Conservation (phyloP, 305 asterid species). For the Solanum hybrid region DNA sequence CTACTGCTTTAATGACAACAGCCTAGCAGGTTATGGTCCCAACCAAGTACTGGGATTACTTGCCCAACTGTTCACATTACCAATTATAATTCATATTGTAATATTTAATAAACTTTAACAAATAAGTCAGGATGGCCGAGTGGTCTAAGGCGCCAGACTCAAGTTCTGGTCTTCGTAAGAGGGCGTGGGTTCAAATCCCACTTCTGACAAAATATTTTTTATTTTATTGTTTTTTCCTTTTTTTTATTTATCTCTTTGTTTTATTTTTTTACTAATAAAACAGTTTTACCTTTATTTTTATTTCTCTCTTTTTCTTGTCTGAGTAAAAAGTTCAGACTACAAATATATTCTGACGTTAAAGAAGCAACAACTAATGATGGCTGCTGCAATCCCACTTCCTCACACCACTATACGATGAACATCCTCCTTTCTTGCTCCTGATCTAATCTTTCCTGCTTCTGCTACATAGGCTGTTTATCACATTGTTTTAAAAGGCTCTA, state of each 20-base stretch:
- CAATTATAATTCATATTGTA: neutral
- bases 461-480: neutral
- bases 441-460: neutral
- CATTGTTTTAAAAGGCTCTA: neutral
- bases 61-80: neutral
- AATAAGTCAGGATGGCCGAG: constrained; percentile 36
- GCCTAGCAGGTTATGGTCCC: constrained; percentile 19
- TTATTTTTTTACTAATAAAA: neutral
- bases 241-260: no score
- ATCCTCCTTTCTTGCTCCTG: neutral
- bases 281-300: neutral
- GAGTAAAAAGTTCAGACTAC: neutral
- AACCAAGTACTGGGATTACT: constrained; percentile 14
- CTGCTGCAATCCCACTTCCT: neutral
- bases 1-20: neutral
- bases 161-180: constrained; percentile 9
- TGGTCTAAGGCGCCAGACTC: constrained; percentile 44
- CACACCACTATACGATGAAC: neutral
- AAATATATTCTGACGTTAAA: neutral
- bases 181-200: neutral
- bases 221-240: no score
- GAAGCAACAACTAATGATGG: neutral
- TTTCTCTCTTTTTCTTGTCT: neutral
- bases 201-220: neutral
- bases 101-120: accelerated